Percentiles rank a stretch among this genome's conserved stretches.
phyloP scores from a whole-genome alignment of 495 filamentous ascomycete species.

The Hypoxylon fuscum region DNA sequence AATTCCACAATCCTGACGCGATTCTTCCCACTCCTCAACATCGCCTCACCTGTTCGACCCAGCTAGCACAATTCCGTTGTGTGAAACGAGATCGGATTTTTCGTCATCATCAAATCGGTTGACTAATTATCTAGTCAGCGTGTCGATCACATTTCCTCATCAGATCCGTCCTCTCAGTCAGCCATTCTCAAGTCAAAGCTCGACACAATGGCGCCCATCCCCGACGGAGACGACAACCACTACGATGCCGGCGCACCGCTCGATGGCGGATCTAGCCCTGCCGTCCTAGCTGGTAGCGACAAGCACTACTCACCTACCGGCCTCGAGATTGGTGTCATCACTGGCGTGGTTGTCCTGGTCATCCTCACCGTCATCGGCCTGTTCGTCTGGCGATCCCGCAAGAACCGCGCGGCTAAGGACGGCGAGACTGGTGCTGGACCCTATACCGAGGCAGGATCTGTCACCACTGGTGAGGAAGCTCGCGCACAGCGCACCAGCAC shows the following conservation, averaged over 20 bases:
- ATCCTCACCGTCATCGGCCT: constrained; percentile 33
- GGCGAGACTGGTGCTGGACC: constrained; percentile 1
- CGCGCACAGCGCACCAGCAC: constrained; percentile 1
- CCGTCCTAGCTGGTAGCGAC: constrained; percentile 23
- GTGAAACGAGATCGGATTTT: constrained; percentile 26
- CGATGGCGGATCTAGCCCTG: constrained; percentile 37
- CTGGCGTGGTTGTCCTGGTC: constrained; percentile 28
- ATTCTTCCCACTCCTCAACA: constrained; percentile 1
- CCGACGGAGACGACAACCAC: constrained; percentile 31
- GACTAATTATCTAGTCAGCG: constrained; percentile 38
- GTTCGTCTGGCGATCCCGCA: constrained; percentile 43
- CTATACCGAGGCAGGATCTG: constrained; percentile 8
- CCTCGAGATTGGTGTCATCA: constrained; percentile 43
- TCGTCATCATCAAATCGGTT: constrained; percentile 16
- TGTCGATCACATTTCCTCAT: constrained; percentile 19
- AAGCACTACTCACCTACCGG: constrained; percentile 32
- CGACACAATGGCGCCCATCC: constrained; percentile 36
- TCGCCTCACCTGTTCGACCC: constrained; percentile 2
- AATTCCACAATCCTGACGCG: background rate
- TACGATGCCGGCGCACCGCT: constrained; percentile 41
- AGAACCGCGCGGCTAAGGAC: constrained; percentile 23
- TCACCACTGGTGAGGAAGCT: constrained; percentile 6
- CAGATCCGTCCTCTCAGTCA: background rate
- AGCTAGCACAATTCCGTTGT: constrained; percentile 3
- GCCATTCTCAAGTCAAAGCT: background rate